phyloP scores from a whole-genome alignment of 345 rosid genomes.

The Eucalyptus leucophloia region DNA sequence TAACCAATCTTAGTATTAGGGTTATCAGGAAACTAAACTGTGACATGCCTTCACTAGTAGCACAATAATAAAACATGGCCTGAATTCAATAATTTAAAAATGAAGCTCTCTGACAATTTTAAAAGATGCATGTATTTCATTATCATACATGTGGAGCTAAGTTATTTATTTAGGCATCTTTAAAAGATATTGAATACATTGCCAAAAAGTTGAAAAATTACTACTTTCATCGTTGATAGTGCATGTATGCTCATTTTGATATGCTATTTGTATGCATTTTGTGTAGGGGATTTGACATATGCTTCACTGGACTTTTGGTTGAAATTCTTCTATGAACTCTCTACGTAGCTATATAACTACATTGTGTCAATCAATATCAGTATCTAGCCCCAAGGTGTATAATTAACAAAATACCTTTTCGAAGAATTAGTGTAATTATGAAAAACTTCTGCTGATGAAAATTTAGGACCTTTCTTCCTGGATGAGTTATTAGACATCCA shows the following conservation, averaged over 20 bases:
- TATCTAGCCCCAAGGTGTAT: background rate
- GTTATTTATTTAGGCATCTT: background rate
- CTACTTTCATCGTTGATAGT: background rate
- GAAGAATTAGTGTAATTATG: background rate
- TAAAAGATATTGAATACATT: background rate
- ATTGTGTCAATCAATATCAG: background rate
- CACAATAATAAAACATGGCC: background rate
- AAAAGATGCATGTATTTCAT: background rate
- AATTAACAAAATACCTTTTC: background rate
- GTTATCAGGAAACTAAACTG: background rate
- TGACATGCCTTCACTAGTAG: background rate
- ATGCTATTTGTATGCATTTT: background rate
- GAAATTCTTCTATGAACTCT: background rate
- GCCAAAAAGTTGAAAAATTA: background rate
- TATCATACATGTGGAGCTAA: background rate
- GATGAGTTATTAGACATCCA: background rate
- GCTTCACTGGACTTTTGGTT: background rate
- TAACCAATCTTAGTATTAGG: background rate
- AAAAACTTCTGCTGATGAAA: background rate
- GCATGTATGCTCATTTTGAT: background rate
- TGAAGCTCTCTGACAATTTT: background rate
- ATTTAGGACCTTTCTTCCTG: background rate
- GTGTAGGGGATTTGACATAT: background rate
- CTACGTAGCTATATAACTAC: background rate
- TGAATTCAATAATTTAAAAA: background rate